phyloP scores from a whole-genome alignment of 768 basidiomycete species.

The Pholiota microspora region DNA sequence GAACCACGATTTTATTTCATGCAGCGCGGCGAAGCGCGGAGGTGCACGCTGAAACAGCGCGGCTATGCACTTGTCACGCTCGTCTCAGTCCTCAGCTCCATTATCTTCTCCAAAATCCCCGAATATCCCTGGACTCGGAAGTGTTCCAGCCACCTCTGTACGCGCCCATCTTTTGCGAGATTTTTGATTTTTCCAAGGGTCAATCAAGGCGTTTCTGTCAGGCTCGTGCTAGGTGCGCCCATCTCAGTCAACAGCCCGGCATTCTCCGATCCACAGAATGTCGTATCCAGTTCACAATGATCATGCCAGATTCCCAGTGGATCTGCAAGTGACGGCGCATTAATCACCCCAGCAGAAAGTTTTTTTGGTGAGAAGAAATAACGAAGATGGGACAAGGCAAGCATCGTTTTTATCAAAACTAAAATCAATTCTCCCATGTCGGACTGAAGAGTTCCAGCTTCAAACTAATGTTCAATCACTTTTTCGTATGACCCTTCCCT shows the following conservation, averaged over 20 bases:
- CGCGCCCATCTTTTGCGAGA: not conserved
- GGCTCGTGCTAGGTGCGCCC: conserved; percentile 2
- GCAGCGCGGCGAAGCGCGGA: not conserved
- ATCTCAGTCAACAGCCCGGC: not conserved
- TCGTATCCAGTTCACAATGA: not conserved
- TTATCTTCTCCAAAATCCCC: conserved; percentile 10
- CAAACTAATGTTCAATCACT: conserved; percentile 6
- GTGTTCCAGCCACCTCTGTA: conserved; percentile 11
- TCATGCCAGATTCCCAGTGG: conserved; percentile 13
- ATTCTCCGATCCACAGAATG: not conserved
- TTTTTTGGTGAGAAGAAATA: conserved; percentile 9
- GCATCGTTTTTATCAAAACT: conserved; percentile 2
- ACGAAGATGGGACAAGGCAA: not conserved
- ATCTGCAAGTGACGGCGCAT: conserved; percentile 16
- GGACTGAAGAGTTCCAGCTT: conserved; percentile 8
- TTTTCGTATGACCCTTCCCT: conserved; percentile 1
- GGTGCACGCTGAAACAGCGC: not conserved
- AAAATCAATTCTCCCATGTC: conserved; percentile 5
- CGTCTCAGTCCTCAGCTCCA: conserved; percentile 13
- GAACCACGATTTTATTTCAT: not conserved
- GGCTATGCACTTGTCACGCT: conserved; percentile 5
- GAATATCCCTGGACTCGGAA: conserved; percentile 7
- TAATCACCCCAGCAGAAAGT: conserved; percentile 3
- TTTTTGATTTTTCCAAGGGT: not conserved
- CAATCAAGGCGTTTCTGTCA: not conserved